Conservation (phyloP, 2,329 filamentous ascomycete genomes). For the Emergomyces orientalis region DNA sequence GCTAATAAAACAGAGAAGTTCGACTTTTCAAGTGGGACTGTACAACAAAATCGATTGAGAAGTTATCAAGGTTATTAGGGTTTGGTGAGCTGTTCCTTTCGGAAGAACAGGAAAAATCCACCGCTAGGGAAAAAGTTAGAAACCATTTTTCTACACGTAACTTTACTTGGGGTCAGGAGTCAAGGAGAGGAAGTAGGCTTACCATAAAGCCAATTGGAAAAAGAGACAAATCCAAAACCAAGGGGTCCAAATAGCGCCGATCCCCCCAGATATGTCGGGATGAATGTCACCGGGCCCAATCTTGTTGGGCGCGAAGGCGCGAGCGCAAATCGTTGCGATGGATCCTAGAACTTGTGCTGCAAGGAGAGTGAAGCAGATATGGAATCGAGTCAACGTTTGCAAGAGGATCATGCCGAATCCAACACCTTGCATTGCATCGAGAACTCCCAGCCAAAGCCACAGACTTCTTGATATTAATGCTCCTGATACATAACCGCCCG, state of each 20-base stretch:
- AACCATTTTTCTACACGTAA: background rate
- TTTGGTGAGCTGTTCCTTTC: conserved; percentile 38
- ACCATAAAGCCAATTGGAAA: conserved; percentile 50
- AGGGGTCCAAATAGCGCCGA: conserved; percentile 35
- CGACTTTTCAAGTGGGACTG: background rate
- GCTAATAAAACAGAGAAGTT: background rate
- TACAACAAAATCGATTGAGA: background rate
- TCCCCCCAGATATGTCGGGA: conserved; percentile 43
- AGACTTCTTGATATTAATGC: conserved; percentile 49
- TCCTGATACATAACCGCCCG: conserved; percentile 44
- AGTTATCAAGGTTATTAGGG: conserved; percentile 21
- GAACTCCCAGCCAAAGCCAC: conserved; percentile 59
- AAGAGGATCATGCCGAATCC: conserved; percentile 60
- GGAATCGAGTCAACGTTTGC: conserved; percentile 55
- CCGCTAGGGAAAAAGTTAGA: conserved; percentile 20
- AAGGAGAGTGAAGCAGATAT: conserved; percentile 38
- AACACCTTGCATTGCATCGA: conserved; percentile 56
- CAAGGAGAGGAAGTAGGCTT: conserved; percentile 39
- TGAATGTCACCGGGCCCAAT: conserved; percentile 54
- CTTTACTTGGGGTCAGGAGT: background rate
- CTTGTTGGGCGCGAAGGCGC: conserved; percentile 52
- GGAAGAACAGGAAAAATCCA: conserved; percentile 37
- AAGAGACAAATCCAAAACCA: conserved; percentile 55
- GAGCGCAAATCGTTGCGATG: conserved; percentile 52
- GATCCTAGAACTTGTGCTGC: conserved; percentile 54